Evolutionary conservation across 2,329 filamentous ascomycete genomes (phyloP).

Genomic region (Venturia aucupariae): DNA sequence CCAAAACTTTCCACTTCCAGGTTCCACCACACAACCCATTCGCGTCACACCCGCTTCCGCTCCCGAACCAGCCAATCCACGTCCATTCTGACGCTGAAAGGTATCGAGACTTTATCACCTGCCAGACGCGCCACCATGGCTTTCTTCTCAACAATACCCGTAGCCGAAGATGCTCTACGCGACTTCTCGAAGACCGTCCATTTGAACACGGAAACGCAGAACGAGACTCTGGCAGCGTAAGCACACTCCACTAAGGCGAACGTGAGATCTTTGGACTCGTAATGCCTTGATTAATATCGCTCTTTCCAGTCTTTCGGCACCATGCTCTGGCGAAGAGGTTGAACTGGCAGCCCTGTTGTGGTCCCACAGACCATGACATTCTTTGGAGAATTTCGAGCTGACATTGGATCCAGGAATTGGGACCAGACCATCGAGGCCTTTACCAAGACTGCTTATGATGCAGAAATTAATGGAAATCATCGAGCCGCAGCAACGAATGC

Average conservation of each 20-base stretch:
- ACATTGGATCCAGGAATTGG: neutral
- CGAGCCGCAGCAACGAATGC: conserved; percentile 39
- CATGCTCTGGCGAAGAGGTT: neutral
- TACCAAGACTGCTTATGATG: conserved; percentile 11
- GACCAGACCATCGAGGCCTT: neutral
- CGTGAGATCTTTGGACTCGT: neutral
- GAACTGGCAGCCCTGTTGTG: neutral
- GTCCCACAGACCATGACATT: neutral
- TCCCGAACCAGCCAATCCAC: neutral
- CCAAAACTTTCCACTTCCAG: neutral
- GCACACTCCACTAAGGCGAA: neutral
- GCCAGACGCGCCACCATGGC: neutral
- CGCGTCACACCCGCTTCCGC: neutral
- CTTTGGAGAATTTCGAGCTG: neutral
- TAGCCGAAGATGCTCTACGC: neutral
- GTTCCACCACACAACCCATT: neutral
- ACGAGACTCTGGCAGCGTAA: neutral
- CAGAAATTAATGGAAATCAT: conserved; percentile 26
- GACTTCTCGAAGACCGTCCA: neutral
- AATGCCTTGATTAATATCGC: neutral
- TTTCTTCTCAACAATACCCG: neutral
- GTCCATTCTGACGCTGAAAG: neutral
- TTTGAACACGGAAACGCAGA: neutral
- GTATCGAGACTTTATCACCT: neutral
- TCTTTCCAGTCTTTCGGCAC: neutral